Evolutionary conservation across 164 flowering plant genomes (phyloP).

Genomic region (Magnolia sinica): DNA sequence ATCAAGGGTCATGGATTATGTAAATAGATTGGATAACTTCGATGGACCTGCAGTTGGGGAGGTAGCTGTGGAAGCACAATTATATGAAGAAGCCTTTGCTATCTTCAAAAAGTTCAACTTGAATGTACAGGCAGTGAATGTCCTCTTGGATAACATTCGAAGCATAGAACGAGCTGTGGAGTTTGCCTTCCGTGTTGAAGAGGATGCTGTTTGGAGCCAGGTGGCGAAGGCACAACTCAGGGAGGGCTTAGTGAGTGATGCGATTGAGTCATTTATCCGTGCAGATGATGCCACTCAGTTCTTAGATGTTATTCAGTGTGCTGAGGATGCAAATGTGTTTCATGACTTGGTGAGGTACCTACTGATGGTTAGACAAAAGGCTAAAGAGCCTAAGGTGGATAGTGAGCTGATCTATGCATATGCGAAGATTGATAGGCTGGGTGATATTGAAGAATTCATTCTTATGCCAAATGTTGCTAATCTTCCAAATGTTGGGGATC

Average conservation of each 20-base stretch:
- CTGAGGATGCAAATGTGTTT: constrained; percentile 84
- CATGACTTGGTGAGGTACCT: constrained; percentile 93
- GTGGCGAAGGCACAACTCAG: constrained; percentile 97
- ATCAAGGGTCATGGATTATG: constrained; percentile 96
- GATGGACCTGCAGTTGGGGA: constrained; percentile 99
- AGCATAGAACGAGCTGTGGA: constrained; percentile 96
- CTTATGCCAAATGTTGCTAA: constrained; percentile 99
- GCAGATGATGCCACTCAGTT: constrained; percentile 97
- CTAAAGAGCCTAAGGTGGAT: constrained; percentile 96
- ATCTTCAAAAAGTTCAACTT: constrained; percentile 97
- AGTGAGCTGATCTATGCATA: constrained; percentile 98
- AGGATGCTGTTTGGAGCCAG: constrained; percentile 99
- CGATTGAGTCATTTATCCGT: constrained; percentile 97
- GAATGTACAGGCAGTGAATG: constrained; percentile 98
- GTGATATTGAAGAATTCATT: constrained; percentile 97
- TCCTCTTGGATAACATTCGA: constrained; percentile 76
- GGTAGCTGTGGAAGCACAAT: constrained; percentile 95
- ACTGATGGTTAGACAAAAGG: constrained; percentile 93
- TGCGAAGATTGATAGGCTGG: constrained; percentile 94
- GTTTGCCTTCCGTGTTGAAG: constrained; percentile 99
- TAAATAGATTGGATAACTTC: constrained; percentile 92
- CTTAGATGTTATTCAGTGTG: constrained; percentile 84
- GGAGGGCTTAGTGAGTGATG: constrained; percentile 94
- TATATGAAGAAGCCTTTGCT: constrained; percentile 94
- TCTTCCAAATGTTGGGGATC: constrained; percentile 95